These are phyloP conservation scores for Pseudogymnoascus sp. DNA, from an alignment of 2,329 filamentous ascomycete species.

Conservation along the genomic window DNA sequence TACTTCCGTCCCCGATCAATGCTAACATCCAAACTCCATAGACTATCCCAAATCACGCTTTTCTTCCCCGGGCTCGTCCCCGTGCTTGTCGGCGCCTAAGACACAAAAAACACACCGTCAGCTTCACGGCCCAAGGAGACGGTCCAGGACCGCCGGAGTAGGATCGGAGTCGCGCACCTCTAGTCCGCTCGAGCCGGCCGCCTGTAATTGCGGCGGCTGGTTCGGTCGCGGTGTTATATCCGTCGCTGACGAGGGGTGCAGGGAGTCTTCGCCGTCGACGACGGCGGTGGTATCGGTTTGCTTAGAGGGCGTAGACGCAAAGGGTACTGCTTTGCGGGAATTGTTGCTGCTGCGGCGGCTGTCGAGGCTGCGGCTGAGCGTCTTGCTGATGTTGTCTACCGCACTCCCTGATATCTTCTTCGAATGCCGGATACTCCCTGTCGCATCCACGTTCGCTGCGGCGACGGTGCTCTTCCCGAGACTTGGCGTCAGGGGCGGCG, in stretches of 20 bases:
- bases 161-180: constrained; percentile 9
- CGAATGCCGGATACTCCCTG: constrained; percentile 57
- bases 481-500: constrained; percentile 85
- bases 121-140: constrained; percentile 7
- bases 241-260: constrained; percentile 5
- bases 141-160: constrained; percentile 8
- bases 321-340: constrained; percentile 66
- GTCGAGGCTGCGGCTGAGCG: constrained; percentile 79
- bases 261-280: not conserved
- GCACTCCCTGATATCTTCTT: constrained; percentile 39
- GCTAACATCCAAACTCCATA: constrained; percentile 55
- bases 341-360: constrained; percentile 82
- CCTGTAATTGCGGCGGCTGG: constrained; percentile 5
- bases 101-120: constrained; percentile 18
- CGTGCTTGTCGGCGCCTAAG: constrained; percentile 34
- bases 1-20: constrained; percentile 37
- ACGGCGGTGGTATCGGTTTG: constrained; percentile 19
- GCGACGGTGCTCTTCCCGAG: constrained; percentile 88
- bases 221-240: not conserved
- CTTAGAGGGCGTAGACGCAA: not conserved
- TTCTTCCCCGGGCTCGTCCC: constrained; percentile 39
- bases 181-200: constrained; percentile 7
- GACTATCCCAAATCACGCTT: constrained; percentile 53
- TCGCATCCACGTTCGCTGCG: constrained; percentile 77
- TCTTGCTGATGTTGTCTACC: constrained; percentile 69